Percentiles rank a stretch among this genome's conserved stretches.
Conservation (phyloP, 768 basidiomycete species). For the Thelephora ganbajun region DNA sequence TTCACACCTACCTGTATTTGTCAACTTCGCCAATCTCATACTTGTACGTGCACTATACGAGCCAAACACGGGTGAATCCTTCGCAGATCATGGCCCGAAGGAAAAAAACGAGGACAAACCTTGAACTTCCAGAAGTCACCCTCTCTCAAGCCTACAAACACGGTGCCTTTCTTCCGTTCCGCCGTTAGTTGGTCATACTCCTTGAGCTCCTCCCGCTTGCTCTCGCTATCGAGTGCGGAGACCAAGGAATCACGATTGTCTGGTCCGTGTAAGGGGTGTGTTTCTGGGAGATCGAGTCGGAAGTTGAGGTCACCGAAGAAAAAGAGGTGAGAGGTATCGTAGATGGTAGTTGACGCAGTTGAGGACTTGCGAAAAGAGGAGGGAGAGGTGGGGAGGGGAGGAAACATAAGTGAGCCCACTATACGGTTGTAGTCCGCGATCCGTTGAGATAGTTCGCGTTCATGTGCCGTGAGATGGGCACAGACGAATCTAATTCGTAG, state of each 20-base stretch:
- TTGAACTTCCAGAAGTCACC: constrained; percentile 86
- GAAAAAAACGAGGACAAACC: constrained; percentile 13
- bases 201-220: constrained; percentile 42
- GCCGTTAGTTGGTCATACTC: constrained; percentile 60
- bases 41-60: constrained; percentile 56
- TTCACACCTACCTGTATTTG: constrained; percentile 49
- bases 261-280: constrained; percentile 29
- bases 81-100: background rate
- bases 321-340: constrained; percentile 82
- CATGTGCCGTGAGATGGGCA: constrained; percentile 83
- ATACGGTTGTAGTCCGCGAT: constrained; percentile 75
- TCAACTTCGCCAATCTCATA: constrained; percentile 72
- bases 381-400: constrained; percentile 24
- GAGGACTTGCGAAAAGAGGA: constrained; percentile 15
- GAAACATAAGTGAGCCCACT: constrained; percentile 67
- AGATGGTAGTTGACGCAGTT: constrained; percentile 42
- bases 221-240: constrained; percentile 31
- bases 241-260: constrained; percentile 22
- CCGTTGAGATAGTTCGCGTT: constrained; percentile 45
- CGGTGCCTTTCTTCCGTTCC: constrained; percentile 46
- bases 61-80: background rate
- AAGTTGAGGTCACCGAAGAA: constrained; percentile 93
- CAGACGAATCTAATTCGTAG: constrained; percentile 59
- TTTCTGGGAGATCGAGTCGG: constrained; percentile 51
- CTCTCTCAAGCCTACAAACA: constrained; percentile 65